phyloP scores from a whole-genome alignment of 2,329 filamentous ascomycete genomes.

The Scolecobasidium constrictum region DNA sequence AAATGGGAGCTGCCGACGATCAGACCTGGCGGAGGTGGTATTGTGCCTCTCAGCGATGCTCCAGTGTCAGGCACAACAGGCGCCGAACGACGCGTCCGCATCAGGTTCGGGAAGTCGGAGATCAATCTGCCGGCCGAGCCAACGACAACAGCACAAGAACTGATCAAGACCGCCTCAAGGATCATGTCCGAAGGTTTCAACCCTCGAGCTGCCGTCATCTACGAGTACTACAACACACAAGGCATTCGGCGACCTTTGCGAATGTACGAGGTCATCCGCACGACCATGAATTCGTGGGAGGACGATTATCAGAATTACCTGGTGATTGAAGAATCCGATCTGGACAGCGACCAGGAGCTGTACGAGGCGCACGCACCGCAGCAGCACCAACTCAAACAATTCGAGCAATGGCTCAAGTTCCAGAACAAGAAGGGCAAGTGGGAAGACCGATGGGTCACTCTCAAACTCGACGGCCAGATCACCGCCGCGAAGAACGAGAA shows the following conservation, averaged over 20 bases:
- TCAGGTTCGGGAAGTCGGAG: constrained; percentile 55
- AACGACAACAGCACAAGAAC: constrained; percentile 62
- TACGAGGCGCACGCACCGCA: constrained; percentile 53
- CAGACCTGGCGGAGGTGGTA: constrained; percentile 33
- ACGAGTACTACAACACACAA: constrained; percentile 65
- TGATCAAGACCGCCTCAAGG: constrained; percentile 57
- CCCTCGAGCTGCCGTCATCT: constrained; percentile 54
- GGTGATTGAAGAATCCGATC: constrained; percentile 4
- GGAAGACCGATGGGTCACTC: constrained; percentile 71
- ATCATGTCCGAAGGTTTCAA: constrained; percentile 54
- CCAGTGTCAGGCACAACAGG: constrained; percentile 73
- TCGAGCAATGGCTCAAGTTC: constrained; percentile 57
- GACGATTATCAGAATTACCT: constrained; percentile 47
- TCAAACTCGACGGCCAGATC: constrained; percentile 63
- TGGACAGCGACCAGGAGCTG: constrained; percentile 36
- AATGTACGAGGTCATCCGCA: constrained; percentile 74
- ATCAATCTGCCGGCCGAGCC: constrained; percentile 62
- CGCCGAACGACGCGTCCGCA: constrained; percentile 54
- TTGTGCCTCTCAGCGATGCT: constrained; percentile 54
- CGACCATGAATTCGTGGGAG: constrained; percentile 91
- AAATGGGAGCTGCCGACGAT: constrained; percentile 22
- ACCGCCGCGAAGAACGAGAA: constrained; percentile 58
- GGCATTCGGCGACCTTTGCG: constrained; percentile 75
- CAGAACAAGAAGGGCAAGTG: constrained; percentile 76
- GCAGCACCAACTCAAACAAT: constrained; percentile 20